Evolutionary conservation across 1,139 yeast species (phyloP), one percentile per base, ranked within the genome.

Genomic region (Yamadazyma diddensiae): DNA sequence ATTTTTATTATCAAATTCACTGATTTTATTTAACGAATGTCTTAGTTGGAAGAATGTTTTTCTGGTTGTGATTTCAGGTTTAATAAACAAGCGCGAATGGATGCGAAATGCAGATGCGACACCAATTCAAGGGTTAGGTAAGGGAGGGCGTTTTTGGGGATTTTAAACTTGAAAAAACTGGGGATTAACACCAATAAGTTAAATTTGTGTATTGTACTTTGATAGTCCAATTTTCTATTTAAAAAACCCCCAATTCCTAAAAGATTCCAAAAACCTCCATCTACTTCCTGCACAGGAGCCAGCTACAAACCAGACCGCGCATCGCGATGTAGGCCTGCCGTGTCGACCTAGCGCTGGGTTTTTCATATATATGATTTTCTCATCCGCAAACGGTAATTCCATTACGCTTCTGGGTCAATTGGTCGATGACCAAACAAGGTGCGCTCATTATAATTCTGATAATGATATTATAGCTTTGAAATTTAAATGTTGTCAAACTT

Each of bases 391-490:
- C 27, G 32, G 30, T 3, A 29, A 31, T 24, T 15, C 13, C 9
- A 26, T 37, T 5, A n/a, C 27, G 21, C 30, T 39, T 11, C 11
- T 7, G 3, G 43, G 43, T 3, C 15, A 24, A 6, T 8, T 52
- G 1, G 49, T 58, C 4, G 74, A 69, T 41, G 26, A 36, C 3
- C 41, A 60, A 22, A 66, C 73, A 8, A 44, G 74, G 18, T 69
- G 74, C 37, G 24, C 28, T 6, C 74, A 69, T 50, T 68, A 66
- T 43, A 58, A 62, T 31, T 36, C 57, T 18, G 35, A 33, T 3
- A 42, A 58, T 2, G 74, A 69, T 40, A 55, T 68, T n/a, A 61
- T 69, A 3, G 73, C 73, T 12, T 49, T 69, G 33, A 62, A 60
- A 40, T 66, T 64, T 47, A 56, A 55, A 35, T 69, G 74, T 45